phyloP scores from a whole-genome alignment of 306 rosid species.

The Vicia villosa region DNA sequence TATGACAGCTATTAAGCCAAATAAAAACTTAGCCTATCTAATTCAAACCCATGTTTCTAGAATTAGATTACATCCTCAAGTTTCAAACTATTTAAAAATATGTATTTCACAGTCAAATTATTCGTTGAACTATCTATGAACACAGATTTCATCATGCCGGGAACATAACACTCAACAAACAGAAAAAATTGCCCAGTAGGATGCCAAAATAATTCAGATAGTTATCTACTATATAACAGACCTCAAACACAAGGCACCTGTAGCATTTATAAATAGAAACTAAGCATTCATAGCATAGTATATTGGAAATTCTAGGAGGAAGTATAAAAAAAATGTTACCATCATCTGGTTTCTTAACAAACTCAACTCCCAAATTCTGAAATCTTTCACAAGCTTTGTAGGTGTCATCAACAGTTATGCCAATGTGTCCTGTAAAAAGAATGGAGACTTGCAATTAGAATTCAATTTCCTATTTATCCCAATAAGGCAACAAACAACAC shows the following conservation, averaged over 20 bases:
- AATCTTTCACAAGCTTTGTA: conserved; percentile 91
- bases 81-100: conserved; percentile 8
- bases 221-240: conserved; percentile 5
- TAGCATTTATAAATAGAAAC: neutral
- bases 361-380: conserved; percentile 82
- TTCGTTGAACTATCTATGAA: conserved; percentile 11
- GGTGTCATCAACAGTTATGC: conserved; percentile 93
- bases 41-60: conserved; percentile 28
- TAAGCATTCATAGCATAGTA: neutral
- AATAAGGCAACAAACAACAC: neutral
- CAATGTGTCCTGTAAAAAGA: conserved; percentile 75
- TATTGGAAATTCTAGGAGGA: neutral
- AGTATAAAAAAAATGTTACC: conserved; percentile 55
- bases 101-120: conserved; percentile 3
- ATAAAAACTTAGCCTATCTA: neutral
- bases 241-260: conserved; percentile 24
- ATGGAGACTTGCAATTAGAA: conserved; percentile 6
- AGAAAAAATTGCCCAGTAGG: neutral
- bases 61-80: conserved; percentile 13
- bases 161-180: neutral
- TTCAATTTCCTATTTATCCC: neutral
- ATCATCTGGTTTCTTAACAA: conserved; percentile 81
- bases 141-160: neutral
- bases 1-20: neutral
- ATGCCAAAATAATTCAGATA: neutral